These are phyloP conservation scores for Hymenoscyphus salicellus DNA, from an alignment of 2,329 filamentous ascomycete species.

Conservation along the genomic window DNA sequence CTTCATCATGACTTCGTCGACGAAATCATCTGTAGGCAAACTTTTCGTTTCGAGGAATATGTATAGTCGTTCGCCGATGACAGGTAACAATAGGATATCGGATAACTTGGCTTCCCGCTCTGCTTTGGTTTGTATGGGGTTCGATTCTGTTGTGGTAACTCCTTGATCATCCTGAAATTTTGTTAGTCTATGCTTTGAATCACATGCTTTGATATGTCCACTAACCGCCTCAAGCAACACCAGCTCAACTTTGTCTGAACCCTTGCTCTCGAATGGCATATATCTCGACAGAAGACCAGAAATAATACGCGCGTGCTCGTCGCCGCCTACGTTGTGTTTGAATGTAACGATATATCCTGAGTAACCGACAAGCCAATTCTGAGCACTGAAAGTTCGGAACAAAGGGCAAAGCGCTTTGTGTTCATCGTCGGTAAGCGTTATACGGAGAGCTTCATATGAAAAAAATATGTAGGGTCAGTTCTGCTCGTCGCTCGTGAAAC, in stretches of 20 bases:
- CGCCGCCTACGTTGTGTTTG: background rate
- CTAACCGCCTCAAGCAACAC: background rate
- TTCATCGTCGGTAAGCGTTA: no score
- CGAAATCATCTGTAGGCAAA: background rate
- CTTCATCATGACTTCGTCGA: background rate
- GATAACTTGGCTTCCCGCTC: background rate
- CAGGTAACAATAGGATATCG: background rate
- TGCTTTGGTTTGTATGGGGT: background rate
- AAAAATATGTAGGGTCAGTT: no score
- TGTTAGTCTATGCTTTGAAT: background rate
- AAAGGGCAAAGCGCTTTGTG: background rate
- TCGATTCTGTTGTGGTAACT: background rate
- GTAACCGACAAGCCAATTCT: background rate
- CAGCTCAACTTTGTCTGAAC: background rate
- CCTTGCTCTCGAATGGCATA: background rate
- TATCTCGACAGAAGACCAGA: background rate
- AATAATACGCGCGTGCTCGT: background rate
- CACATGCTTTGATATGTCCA: no score
- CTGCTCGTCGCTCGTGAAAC: no score
- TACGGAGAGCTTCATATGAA: no score
- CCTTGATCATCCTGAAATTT: background rate
- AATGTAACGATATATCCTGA: background rate
- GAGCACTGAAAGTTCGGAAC: background rate
- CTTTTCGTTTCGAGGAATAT: background rate
- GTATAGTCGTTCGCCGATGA: background rate